Evolutionary conservation across 2,329 filamentous ascomycete genomes (phyloP).

Genomic region (Xylaria hypoxylon): DNA sequence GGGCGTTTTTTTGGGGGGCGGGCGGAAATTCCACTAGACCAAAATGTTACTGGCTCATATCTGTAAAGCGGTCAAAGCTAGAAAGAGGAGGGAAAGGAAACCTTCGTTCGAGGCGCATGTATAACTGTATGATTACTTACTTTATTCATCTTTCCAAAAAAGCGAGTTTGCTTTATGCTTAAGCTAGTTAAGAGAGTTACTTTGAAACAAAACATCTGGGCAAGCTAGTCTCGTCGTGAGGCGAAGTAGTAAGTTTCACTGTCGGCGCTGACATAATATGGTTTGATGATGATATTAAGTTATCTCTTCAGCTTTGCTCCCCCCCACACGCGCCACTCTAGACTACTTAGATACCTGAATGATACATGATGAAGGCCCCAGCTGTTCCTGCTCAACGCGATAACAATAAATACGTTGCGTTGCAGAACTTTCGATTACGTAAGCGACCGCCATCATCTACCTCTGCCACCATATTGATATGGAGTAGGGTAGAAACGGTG

Average conservation of each 20-base stretch:
- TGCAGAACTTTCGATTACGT: conserved; percentile 8
- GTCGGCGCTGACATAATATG: conserved; percentile 20
- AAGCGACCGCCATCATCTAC: background rate
- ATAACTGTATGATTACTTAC: conserved; percentile 4
- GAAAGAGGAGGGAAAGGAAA: background rate
- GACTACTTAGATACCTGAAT: background rate
- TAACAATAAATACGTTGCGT: background rate
- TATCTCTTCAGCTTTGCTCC: background rate
- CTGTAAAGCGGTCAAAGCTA: conserved; percentile 1
- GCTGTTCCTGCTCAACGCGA: background rate
- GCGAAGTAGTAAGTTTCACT: background rate
- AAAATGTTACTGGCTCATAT: background rate
- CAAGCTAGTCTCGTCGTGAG: background rate
- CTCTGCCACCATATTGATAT: background rate
- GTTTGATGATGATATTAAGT: background rate
- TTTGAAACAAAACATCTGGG: too few relatives aligned
- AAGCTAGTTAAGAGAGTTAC: too few relatives aligned
- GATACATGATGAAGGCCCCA: background rate
- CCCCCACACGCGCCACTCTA: background rate
- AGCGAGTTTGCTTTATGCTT: background rate
- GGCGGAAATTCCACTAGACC: conserved; percentile 10
- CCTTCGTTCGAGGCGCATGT: background rate
- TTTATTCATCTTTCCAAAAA: background rate
- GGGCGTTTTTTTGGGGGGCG: background rate
- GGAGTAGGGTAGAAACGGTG: conserved; percentile 2